Base-by-base conservation (phyloP, 2,329 filamentous ascomycete genomes). In the Sphaerostilbella broomeana region DNA sequence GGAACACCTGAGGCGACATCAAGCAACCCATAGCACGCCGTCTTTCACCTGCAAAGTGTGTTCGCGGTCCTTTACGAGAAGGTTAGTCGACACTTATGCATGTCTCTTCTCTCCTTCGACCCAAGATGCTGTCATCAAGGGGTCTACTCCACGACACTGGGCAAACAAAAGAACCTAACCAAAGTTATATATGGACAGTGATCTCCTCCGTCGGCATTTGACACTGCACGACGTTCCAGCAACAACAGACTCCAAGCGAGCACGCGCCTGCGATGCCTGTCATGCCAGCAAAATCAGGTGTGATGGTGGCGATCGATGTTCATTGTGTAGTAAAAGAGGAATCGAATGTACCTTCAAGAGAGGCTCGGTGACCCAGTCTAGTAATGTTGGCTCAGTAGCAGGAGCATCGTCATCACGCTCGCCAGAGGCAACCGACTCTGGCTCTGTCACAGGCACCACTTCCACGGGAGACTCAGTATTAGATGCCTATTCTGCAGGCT, bases 211-310 rank as follows among this genome's bases (percentile, higher is more conserved):
- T 4, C 58, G 63, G n/a, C 63, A 65, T 40, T 44, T 61, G 11
- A 47, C 52, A 7, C 53, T 61, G 5, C 62, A 65, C 47, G 60
- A 59, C 32, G 51, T 48, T 26, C 51, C 54, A 2, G 44, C 53
- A 2, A 45, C 48, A 2, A 55, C 57, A 5, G 56, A 59, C 19
- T 51, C 54, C 5, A 56, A 65, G 31, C 58, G 57, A 17, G 61
- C 60, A 19, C 55, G 58, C 6, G 66, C 67, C 8, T 70, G 67
- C 34, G 57, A 67, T 45, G 55, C 61, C 6, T 70, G 67, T 19
- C 67, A 65, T 33, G 51, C 59, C n/a, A 67, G 62, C 43, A 70
- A 69, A 50, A 66, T 61, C 2, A 67, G 65, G 43, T 69, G 67
- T 35, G 60, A 65, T 41, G 67, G 67, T 2, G 60, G 62, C 10